phyloP scores from a whole-genome alignment of 257 asterid species.

The Plantago ovata region DNA sequence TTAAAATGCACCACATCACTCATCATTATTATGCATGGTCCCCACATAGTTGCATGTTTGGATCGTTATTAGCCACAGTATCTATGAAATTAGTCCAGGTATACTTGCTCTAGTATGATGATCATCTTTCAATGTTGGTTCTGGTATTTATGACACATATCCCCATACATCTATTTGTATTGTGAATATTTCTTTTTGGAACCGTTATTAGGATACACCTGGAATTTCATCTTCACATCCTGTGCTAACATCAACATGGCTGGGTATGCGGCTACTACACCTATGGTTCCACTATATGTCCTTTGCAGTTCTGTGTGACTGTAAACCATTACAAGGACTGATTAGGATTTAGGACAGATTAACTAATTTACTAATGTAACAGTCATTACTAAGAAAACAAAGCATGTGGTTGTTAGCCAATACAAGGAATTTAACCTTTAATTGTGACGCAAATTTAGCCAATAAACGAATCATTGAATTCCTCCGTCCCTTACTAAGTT shows the following conservation, averaged over 20 bases:
- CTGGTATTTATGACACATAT: too few species aligned
- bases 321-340: not conserved
- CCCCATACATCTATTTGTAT: constrained; percentile 22
- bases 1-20: too few species aligned
- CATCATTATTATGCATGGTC: too few species aligned
- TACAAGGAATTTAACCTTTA: not conserved
- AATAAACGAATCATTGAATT: too few species aligned
- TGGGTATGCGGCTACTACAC: constrained; percentile 70
- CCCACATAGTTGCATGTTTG: too few species aligned
- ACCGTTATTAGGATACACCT: constrained; percentile 68
- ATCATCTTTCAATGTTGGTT: constrained; percentile 12
- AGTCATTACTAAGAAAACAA: too few species aligned
- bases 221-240: constrained; percentile 67
- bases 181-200: constrained; percentile 35
- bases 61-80: too few species aligned
- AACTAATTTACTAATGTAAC: not conserved
- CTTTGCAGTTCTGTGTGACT: constrained; percentile 48
- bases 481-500: too few species aligned
- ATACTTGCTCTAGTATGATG: constrained; percentile 70
- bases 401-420: too few species aligned
- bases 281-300: constrained; percentile 92
- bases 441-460: not conserved
- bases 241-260: constrained; percentile 61
- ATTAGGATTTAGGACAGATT: not conserved
- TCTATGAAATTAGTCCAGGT: constrained; percentile 79